A percentile compares a stretch with the other conserved stretches of the same genome.
These are phyloP conservation scores for Aphanocladium album DNA, from an alignment of 2,329 filamentous ascomycete genomes.

Conservation along the genomic window DNA sequence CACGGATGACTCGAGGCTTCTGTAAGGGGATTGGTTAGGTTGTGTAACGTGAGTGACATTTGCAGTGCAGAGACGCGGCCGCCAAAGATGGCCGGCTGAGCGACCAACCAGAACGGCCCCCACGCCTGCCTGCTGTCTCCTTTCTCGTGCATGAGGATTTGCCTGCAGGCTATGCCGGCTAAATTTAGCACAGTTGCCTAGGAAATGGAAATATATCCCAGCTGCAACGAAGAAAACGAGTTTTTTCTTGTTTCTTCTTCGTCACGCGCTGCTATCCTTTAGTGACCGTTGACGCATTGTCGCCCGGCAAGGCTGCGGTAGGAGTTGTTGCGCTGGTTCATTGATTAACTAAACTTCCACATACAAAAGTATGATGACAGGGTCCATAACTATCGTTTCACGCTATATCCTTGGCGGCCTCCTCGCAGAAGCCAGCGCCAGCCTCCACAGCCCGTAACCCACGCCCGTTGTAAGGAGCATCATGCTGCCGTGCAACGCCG, in stretches of 20 bases:
- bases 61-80: not conserved
- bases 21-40: no score
- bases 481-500: constrained; percentile 5
- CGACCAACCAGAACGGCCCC: not conserved
- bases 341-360: not conserved
- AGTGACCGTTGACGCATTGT: no score
- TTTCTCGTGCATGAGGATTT: not conserved
- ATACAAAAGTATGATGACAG: not conserved
- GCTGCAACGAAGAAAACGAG: no score
- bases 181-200: no score
- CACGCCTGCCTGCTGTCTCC: not conserved
- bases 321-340: not conserved
- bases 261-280: no score
- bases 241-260: no score
- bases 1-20: no score
- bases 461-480: constrained; percentile 4
- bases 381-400: not conserved
- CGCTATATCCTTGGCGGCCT: constrained; percentile 2
- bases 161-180: no score
- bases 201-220: no score
- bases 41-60: no score
- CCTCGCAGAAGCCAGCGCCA: constrained; percentile 4
- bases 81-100: not conserved
- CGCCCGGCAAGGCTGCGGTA: not conserved
- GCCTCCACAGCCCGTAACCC: constrained; percentile 7